phyloP scores from a whole-genome alignment of 1,284 basidiomycete genomes.

The Marasmius sp. region DNA sequence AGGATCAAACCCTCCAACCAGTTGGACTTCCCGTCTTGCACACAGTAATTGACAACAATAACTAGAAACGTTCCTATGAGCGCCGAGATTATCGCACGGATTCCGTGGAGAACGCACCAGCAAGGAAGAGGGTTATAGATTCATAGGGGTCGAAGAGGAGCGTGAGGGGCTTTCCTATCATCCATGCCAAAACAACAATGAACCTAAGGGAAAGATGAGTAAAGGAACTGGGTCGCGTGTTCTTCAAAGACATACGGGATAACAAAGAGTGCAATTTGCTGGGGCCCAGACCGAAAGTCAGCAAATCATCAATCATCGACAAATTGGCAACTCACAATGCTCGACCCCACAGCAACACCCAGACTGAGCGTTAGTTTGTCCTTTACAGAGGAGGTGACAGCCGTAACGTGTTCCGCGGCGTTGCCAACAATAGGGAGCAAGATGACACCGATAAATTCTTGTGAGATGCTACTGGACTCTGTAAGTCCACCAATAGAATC shows the following conservation, averaged over 20 bases:
- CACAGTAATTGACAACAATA: conserved; percentile 63
- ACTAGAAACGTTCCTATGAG: conserved; percentile 35
- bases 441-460: conserved; percentile 85
- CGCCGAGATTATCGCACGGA: conserved; percentile 24
- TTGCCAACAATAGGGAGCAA: conserved; percentile 88
- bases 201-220: conserved; percentile 32
- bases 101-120: conserved; percentile 27
- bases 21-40: conserved; percentile 67
- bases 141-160: conserved; percentile 83
- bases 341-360: conserved; percentile 86
- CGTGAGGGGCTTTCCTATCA: conserved; percentile 65
- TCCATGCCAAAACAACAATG: conserved; percentile 67
- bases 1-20: conserved; percentile 60
- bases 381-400: conserved; percentile 84
- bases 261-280: conserved; percentile 91
- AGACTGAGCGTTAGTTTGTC: conserved; percentile 74
- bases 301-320: conserved; percentile 8
- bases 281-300: background rate
- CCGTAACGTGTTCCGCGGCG: conserved; percentile 87
- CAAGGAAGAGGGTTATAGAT: conserved; percentile 59
- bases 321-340: conserved; percentile 60
- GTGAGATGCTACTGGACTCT: conserved; percentile 48
- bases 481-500: conserved; percentile 72
- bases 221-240: background rate
- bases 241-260: conserved; percentile 57